These are phyloP conservation scores for Penicillium fimorum DNA, from an alignment of 495 filamentous ascomycete genomes.

Conservation along the genomic window DNA sequence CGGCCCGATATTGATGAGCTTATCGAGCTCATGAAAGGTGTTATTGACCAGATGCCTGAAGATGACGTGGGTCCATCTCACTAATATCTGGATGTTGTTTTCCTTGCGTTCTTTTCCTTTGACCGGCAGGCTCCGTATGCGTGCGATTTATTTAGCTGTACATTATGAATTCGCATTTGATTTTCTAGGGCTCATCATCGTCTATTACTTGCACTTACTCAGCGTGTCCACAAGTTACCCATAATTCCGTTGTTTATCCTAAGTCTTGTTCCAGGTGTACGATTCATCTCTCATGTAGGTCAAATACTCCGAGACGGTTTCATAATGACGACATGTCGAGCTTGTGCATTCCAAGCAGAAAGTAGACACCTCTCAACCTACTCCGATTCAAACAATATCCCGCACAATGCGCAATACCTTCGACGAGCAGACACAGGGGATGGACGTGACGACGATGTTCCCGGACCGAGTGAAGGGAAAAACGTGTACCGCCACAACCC, in stretches of 20 bases:
- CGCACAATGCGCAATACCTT: constrained; percentile 19
- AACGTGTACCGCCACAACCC: constrained; percentile 28
- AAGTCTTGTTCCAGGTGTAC: neutral
- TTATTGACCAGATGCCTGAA: constrained; percentile 73
- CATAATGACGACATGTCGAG: constrained; percentile 10
- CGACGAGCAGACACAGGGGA: constrained; percentile 29
- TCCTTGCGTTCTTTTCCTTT: neutral
- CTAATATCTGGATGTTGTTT: constrained; percentile 12
- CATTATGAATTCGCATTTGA: constrained; percentile 10
- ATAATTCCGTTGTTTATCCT: neutral
- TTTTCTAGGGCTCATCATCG: neutral
- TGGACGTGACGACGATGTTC: constrained; percentile 36
- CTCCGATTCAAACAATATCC: neutral
- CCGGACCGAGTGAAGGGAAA: constrained; percentile 37
- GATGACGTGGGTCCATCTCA: constrained; percentile 40
- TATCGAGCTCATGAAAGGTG: constrained; percentile 73
- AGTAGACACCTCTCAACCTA: neutral
- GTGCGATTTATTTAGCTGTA: constrained; percentile 11
- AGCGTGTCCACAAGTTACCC: neutral
- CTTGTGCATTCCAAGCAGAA: neutral
- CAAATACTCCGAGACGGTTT: neutral
- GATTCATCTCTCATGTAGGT: neutral
- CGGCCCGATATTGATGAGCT: constrained; percentile 88
- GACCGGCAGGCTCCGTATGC: constrained; percentile 22
- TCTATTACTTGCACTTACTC: neutral